phyloP scores from a whole-genome alignment of 306 rosid genomes.

The Rosa rugosa region DNA sequence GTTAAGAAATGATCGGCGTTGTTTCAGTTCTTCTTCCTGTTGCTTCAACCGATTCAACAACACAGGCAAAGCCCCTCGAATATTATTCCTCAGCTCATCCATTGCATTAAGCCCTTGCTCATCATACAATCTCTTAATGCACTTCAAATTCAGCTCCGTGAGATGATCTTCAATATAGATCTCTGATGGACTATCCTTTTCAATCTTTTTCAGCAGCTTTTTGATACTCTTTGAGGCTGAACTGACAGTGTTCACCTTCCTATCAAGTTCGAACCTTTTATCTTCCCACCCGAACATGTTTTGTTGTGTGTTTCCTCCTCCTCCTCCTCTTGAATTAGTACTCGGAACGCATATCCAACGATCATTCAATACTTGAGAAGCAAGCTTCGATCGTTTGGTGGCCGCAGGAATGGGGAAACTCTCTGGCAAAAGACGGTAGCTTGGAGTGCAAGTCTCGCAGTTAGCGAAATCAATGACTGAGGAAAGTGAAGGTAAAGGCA shows the following conservation, averaged over 20 bases:
- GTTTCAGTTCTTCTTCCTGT: conserved; percentile 83
- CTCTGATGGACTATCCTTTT: conserved; percentile 40
- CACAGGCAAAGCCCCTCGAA: conserved; percentile 78
- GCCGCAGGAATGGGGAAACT: conserved; percentile 71
- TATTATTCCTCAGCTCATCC: conserved; percentile 77
- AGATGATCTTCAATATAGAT: conserved; percentile 75
- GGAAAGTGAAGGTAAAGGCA: neutral
- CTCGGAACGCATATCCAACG: conserved; percentile 70
- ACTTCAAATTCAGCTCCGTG: conserved; percentile 73
- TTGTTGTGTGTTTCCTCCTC: conserved; percentile 30
- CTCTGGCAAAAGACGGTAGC: conserved; percentile 80
- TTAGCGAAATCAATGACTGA: conserved; percentile 49
- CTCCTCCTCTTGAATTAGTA: neutral
- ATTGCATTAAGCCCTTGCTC: conserved; percentile 87
- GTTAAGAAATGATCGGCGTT: conserved; percentile 60
- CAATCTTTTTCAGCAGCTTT: conserved; percentile 69
- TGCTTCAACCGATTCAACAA: conserved; percentile 77
- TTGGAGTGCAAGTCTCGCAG: conserved; percentile 86
- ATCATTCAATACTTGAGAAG: conserved; percentile 72
- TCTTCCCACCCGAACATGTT: conserved; percentile 88
- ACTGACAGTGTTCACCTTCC: conserved; percentile 74
- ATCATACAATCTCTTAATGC: conserved; percentile 78
- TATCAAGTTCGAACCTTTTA: conserved; percentile 85
- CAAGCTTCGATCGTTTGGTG: conserved; percentile 67
- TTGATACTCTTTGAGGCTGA: conserved; percentile 68